Evolutionary conservation across 306 rosid genomes (phyloP).

Genomic region (Cucumis cinereus): DNA sequence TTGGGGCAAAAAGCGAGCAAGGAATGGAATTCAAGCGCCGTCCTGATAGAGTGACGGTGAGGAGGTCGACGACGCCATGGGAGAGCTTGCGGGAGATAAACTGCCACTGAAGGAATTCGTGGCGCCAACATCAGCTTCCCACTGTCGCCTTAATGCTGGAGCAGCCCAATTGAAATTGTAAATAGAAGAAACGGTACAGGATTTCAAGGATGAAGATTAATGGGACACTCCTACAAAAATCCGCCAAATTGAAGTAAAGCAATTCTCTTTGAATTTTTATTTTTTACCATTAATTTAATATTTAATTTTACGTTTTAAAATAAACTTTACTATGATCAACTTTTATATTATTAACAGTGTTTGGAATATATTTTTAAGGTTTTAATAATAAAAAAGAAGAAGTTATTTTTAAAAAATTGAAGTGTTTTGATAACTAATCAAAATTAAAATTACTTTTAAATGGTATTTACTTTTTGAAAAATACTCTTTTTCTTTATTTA

Average conservation of each 20-base stretch:
- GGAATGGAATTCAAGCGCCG: constrained; percentile 8
- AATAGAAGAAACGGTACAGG: not conserved
- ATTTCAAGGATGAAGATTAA: not conserved
- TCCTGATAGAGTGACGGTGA: not conserved
- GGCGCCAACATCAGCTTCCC: constrained; percentile 32
- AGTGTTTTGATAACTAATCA: too few relatives aligned
- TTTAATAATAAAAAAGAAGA: too few relatives aligned
- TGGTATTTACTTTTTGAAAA: too few relatives aligned
- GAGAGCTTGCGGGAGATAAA: constrained; percentile 18
- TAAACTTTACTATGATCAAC: too few relatives aligned
- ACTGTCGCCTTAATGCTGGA: not conserved
- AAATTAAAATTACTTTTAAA: too few relatives aligned
- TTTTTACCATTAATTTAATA: too few relatives aligned
- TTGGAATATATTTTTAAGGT: too few relatives aligned
- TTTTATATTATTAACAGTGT: too few relatives aligned
- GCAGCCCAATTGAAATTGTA: not conserved
- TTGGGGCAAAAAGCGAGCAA: constrained; percentile 13
- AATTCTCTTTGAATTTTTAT: too few relatives aligned
- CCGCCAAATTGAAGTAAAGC: not conserved
- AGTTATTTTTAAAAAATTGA: too few relatives aligned
- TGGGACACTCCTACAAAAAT: not conserved
- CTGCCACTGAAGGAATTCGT: constrained; percentile 42
- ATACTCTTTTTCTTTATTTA: too few relatives aligned
- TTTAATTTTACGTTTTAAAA: too few relatives aligned
- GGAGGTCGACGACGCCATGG: constrained; percentile 17